phyloP scores from a whole-genome alignment of 805 yeast species.

The Candida gorgasii region DNA sequence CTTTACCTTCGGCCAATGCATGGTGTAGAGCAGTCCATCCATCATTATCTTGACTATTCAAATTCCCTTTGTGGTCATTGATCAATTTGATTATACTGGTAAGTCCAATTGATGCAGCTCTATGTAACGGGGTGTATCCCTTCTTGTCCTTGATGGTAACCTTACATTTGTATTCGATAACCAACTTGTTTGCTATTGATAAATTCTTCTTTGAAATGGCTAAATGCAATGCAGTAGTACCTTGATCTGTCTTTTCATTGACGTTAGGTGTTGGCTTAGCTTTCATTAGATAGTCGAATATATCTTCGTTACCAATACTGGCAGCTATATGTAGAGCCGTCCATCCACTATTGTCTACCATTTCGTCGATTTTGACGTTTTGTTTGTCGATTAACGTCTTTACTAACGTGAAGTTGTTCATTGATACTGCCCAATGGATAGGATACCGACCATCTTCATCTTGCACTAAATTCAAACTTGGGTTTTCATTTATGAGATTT shows the following conservation, averaged over 20 bases:
- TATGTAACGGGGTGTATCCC: conserved; percentile 68
- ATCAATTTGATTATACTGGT: conserved; percentile 55
- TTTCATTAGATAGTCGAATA: conserved; percentile 51
- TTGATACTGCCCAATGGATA: conserved; percentile 85
- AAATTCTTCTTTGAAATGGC: conserved; percentile 71
- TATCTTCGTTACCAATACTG: conserved; percentile 63
- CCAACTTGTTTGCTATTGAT: conserved; percentile 53
- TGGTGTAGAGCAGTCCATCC: conserved; percentile 92
- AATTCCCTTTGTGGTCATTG: conserved; percentile 54
- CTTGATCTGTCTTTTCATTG: conserved; percentile 60
- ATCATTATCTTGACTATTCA: conserved; percentile 65
- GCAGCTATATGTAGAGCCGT: conserved; percentile 83
- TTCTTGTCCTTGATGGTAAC: conserved; percentile 66
- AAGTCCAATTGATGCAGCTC: conserved; percentile 83
- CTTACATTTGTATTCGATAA: conserved; percentile 57
- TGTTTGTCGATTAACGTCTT: conserved; percentile 17
- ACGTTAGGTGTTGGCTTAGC: conserved; percentile 58
- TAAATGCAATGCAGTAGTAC: conserved; percentile 73
- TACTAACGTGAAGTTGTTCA: conserved; percentile 48
- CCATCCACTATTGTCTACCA: conserved; percentile 80
- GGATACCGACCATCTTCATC: conserved; percentile 83
- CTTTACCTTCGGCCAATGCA: conserved; percentile 88
- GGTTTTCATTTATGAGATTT: conserved; percentile 49
- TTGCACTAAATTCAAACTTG: conserved; percentile 44
- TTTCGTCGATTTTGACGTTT: conserved; percentile 62